These are phyloP conservation scores for Amanita rimosa DNA, from an alignment of 768 basidiomycete genomes.

Conservation along the genomic window DNA sequence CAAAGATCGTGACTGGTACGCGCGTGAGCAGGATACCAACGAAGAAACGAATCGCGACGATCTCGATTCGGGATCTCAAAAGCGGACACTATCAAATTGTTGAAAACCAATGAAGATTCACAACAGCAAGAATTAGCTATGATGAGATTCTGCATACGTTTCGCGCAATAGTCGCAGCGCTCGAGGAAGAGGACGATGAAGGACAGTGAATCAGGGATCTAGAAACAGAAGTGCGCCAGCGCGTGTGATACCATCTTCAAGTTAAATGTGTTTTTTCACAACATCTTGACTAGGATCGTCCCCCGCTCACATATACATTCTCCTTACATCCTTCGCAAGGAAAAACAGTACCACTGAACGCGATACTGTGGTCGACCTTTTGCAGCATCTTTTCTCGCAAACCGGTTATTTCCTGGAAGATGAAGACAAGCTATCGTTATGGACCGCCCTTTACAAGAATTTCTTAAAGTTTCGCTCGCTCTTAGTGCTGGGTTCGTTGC, in stretches of 20 bases:
- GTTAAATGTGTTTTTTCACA: neutral
- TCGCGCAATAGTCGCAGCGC: conserved; percentile 30
- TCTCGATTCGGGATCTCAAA: conserved; percentile 20
- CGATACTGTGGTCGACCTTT: conserved; percentile 33
- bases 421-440: conserved; percentile 54
- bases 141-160: conserved; percentile 39
- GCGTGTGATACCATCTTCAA: conserved; percentile 26
- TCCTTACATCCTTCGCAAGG: conserved; percentile 52
- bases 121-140: conserved; percentile 72
- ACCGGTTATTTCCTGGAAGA: conserved; percentile 79
- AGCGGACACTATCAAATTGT: conserved; percentile 51
- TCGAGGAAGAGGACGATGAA: conserved; percentile 51
- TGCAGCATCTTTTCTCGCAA: conserved; percentile 53
- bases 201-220: conserved; percentile 67
- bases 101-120: conserved; percentile 82
- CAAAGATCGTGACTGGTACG: conserved; percentile 85
- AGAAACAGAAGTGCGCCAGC: conserved; percentile 61
- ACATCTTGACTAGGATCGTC: conserved; percentile 34
- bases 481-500: no score
- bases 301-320: conserved; percentile 60
- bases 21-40: conserved; percentile 44
- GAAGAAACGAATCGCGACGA: conserved; percentile 19
- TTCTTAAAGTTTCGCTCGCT: no score
- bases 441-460: no score
- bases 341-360: conserved; percentile 42